phyloP scores from a whole-genome alignment of 1,139 yeast species.

The Dujonia santamariae region DNA sequence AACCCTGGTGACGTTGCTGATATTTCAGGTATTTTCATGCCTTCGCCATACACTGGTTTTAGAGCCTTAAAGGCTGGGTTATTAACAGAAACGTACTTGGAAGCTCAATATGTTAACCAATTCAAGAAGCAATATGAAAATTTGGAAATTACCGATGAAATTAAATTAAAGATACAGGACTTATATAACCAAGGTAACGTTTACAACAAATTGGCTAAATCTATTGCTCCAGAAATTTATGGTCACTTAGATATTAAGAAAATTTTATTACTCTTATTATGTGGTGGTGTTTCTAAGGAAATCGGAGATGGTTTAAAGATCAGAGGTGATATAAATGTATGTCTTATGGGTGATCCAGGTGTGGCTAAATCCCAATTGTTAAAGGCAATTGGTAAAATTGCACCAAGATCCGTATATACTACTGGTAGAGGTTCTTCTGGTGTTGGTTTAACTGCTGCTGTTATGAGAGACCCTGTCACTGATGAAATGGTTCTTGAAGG shows the following conservation, averaged over 20 bases:
- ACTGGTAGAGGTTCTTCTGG: constrained; percentile 99
- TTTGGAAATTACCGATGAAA: constrained; percentile 55
- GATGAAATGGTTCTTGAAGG: constrained; percentile 99
- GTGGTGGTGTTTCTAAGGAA: constrained; percentile 95
- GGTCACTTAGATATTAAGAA: constrained; percentile 95
- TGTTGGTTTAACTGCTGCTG: constrained; percentile 98
- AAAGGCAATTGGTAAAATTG: constrained; percentile 86
- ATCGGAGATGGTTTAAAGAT: constrained; percentile 96
- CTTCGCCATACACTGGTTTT: constrained; percentile 94
- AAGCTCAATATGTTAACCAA: constrained; percentile 81
- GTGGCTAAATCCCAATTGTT: constrained; percentile 97
- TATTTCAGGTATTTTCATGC: constrained; percentile 87
- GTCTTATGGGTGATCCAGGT: constrained; percentile 99
- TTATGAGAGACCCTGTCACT: constrained; percentile 97
- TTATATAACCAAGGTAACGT: constrained; percentile 60
- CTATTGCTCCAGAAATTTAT: constrained; percentile 96
- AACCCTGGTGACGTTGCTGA: constrained; percentile 96
- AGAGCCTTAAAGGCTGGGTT: constrained; percentile 89
- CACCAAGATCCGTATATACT: constrained; percentile 96
- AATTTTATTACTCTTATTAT: constrained; percentile 75
- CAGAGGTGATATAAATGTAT: constrained; percentile 94
- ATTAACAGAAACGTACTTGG: constrained; percentile 89
- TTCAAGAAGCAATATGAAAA: constrained; percentile 86
- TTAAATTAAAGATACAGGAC: constrained; percentile 51
- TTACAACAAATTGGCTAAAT: constrained; percentile 76